Conservation (phyloP, 2,329 filamentous ascomycete species). For the Pyricularia pennisetigena region DNA sequence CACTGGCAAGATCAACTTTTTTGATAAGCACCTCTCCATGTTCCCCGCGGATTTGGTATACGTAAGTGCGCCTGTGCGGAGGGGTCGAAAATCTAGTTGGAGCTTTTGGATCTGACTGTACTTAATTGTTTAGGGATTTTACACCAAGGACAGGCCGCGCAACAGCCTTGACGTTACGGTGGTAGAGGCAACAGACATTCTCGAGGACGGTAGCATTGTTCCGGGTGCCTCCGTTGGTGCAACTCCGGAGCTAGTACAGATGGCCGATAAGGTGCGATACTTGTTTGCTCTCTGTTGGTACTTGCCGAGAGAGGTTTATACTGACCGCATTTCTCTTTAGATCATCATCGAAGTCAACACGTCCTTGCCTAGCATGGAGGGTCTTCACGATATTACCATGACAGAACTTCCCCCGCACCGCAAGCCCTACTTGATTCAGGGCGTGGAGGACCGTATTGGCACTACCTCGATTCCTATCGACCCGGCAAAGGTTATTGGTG, state of each 20-base stretch:
- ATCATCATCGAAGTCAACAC: slow-evolving; percentile 93
- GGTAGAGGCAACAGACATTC: slow-evolving; percentile 79
- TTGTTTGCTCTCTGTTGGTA: background rate
- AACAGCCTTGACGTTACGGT: slow-evolving; percentile 75
- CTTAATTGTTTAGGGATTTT: slow-evolving; percentile 46
- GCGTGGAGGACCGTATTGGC: slow-evolving; percentile 78
- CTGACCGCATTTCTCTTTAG: slow-evolving; percentile 17
- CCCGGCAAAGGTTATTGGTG: slow-evolving; percentile 69
- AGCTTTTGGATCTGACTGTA: background rate
- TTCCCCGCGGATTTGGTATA: slow-evolving; percentile 83
- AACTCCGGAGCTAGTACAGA: slow-evolving; percentile 76
- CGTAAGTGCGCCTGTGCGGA: slow-evolving; percentile 26
- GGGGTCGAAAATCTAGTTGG: background rate
- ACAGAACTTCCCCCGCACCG: slow-evolving; percentile 71
- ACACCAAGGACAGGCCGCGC: slow-evolving; percentile 68
- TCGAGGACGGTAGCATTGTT: slow-evolving; percentile 80
- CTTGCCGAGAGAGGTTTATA: background rate
- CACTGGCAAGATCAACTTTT: slow-evolving; percentile 79
- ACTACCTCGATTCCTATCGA: slow-evolving; percentile 75
- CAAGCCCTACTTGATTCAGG: slow-evolving; percentile 80
- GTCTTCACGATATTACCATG: slow-evolving; percentile 84
- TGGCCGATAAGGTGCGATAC: slow-evolving; percentile 64
- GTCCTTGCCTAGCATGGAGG: slow-evolving; percentile 72
- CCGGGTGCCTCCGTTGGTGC: slow-evolving; percentile 80
- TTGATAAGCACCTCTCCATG: slow-evolving; percentile 91